A percentile compares a stretch with the other conserved stretches of the same genome.
These are phyloP conservation scores for Onygenales sp. DNA, from an alignment of 2,329 filamentous ascomycete species.

Conservation along the genomic window DNA sequence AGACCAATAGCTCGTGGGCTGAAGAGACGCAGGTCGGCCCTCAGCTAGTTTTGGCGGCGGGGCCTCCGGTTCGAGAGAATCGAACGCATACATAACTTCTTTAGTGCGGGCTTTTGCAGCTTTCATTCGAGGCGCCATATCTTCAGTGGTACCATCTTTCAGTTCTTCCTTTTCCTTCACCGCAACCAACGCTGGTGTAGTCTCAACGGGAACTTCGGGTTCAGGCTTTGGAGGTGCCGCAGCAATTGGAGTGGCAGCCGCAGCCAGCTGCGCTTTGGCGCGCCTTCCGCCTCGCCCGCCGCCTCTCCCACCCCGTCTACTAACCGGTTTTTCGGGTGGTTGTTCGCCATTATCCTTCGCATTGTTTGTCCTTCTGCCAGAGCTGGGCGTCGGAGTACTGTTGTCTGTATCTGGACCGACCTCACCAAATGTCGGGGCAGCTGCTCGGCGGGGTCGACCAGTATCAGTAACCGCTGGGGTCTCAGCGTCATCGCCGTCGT, in stretches of 20 bases:
- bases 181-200: background rate
- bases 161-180: conserved; percentile 8
- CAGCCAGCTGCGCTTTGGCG: conserved; percentile 22
- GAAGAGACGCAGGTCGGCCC: conserved; percentile 27
- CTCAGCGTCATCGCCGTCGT: conserved; percentile 35
- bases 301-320: conserved; percentile 16
- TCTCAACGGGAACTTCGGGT: conserved; percentile 8
- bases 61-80: background rate
- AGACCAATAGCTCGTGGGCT: conserved; percentile 44
- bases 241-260: conserved; percentile 13
- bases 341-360: conserved; percentile 25
- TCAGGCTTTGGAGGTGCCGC: conserved; percentile 20
- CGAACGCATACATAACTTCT: conserved; percentile 13
- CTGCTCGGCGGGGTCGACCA: conserved; percentile 39
- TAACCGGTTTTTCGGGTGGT: conserved; percentile 23
- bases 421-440: conserved; percentile 39
- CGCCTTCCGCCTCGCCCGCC: conserved; percentile 24
- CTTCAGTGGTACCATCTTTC: background rate
- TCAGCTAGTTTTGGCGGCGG: conserved; percentile 16
- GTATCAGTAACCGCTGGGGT: conserved; percentile 38
- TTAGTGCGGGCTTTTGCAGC: conserved; percentile 12
- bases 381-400: conserved; percentile 24
- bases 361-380: conserved; percentile 24
- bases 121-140: conserved; percentile 3
- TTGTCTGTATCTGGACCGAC: conserved; percentile 20